A percentile compares a stretch with the other conserved stretches of the same genome.
These are phyloP conservation scores for Tricharina praecox DNA, from an alignment of 495 filamentous ascomycete species.

Conservation along the genomic window DNA sequence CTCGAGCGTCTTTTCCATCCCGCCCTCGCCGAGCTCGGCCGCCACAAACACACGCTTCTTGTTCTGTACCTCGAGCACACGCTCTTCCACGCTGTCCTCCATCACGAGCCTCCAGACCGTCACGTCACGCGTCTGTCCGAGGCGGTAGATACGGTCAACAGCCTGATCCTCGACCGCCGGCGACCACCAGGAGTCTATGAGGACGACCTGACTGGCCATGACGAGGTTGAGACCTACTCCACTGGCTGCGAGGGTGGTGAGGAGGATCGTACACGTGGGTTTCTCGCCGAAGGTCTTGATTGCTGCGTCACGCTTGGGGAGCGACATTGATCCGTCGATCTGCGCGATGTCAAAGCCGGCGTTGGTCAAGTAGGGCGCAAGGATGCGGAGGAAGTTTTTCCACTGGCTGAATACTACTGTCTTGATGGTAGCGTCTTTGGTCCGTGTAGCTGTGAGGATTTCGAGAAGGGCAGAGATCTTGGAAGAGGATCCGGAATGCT, in stretches of 20 bases:
- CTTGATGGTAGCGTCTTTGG: constrained; percentile 52
- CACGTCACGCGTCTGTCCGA: constrained; percentile 64
- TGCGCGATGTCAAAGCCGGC: constrained; percentile 49
- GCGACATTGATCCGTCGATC: constrained; percentile 70
- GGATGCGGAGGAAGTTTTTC: constrained; percentile 73
- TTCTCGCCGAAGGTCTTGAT: constrained; percentile 38
- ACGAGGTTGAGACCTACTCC: constrained; percentile 81
- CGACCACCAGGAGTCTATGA: constrained; percentile 83
- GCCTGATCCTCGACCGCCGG: constrained; percentile 90
- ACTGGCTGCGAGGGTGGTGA: constrained; percentile 68
- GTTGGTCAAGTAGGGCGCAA: constrained; percentile 50
- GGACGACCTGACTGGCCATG: constrained; percentile 70
- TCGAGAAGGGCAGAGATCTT: constrained; percentile 72
- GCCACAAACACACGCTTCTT: constrained; percentile 66
- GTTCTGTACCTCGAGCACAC: constrained; percentile 62
- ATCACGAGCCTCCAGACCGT: constrained; percentile 72
- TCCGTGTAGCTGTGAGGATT: constrained; percentile 50
- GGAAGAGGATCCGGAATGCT: constrained; percentile 32
- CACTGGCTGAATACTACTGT: constrained; percentile 86
- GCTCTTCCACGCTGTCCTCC: constrained; percentile 72
- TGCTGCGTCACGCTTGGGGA: constrained; percentile 48
- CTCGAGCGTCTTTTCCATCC: constrained; percentile 25
- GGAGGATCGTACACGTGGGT: constrained; percentile 57
- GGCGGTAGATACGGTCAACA: constrained; percentile 72
- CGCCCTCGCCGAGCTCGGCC: constrained; percentile 54